Conservation (phyloP, 2,329 filamentous ascomycete species). For the Ambrosiella cleistominuta region DNA sequence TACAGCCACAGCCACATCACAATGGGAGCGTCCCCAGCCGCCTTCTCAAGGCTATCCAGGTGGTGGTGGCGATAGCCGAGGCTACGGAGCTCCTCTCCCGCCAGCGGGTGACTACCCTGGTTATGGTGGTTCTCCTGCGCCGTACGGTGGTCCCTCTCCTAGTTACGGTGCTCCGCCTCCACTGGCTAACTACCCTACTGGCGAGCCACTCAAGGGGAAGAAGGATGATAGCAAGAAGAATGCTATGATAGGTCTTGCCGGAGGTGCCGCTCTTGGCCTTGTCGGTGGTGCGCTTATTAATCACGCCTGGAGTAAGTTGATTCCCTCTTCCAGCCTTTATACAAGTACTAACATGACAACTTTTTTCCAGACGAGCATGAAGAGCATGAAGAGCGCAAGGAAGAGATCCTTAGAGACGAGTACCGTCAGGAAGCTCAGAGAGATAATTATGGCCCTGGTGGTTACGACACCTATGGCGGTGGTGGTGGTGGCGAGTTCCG, state of each 20-base stretch:
- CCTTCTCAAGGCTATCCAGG: background rate
- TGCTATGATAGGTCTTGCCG: constrained; percentile 40
- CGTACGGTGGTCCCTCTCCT: background rate
- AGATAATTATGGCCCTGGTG: constrained; percentile 7
- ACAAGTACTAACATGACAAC: background rate
- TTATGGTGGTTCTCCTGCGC: constrained; percentile 1
- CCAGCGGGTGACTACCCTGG: constrained; percentile 5
- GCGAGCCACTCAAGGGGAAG: constrained; percentile 18
- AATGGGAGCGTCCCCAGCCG: constrained; percentile 42
- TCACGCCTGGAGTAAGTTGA: constrained; percentile 33
- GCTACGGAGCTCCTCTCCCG: constrained; percentile 8
- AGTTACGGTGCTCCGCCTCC: constrained; percentile 14
- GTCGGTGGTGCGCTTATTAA: constrained; percentile 40
- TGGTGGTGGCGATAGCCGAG: constrained; percentile 1
- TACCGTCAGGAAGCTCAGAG: constrained; percentile 6
- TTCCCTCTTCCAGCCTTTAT: background rate
- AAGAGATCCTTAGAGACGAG: background rate
- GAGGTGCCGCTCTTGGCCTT: constrained; percentile 39
- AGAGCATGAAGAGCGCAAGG: constrained; percentile 7
- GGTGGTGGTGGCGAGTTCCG: background rate
- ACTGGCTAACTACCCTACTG: constrained; percentile 9
- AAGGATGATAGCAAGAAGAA: constrained; percentile 32
- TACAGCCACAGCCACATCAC: constrained; percentile 39
- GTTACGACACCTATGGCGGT: constrained; percentile 15
- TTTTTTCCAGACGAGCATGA: constrained; percentile 1